Evolutionary conservation across 306 rosid genomes (phyloP).

Genomic region (Dryas octopetala): DNA sequence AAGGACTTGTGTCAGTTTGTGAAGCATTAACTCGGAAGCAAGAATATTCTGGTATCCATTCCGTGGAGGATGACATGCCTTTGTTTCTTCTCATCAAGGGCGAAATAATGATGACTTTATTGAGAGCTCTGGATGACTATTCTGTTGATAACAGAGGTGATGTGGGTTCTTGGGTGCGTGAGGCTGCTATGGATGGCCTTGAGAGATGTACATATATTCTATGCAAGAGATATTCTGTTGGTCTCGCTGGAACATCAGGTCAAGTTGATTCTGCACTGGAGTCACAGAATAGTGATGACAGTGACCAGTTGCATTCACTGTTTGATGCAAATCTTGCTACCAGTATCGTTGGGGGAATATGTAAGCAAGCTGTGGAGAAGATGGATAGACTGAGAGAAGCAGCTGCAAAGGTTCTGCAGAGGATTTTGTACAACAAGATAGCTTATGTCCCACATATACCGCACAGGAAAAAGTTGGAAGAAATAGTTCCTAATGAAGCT

Average conservation of each 20-base stretch:
- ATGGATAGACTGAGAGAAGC: conserved; percentile 94
- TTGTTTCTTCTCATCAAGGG: conserved; percentile 63
- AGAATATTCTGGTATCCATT: conserved; percentile 37
- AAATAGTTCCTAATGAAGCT: conserved; percentile 60
- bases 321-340: conserved; percentile 75
- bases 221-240: conserved; percentile 55
- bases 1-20: conserved; percentile 83
- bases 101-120: conserved; percentile 63
- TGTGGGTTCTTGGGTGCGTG: conserved; percentile 99
- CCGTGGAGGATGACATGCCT: conserved; percentile 44
- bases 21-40: conserved; percentile 58
- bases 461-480: conserved; percentile 68
- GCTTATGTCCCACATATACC: conserved; percentile 73
- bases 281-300: conserved; percentile 40
- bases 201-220: conserved; percentile 80
- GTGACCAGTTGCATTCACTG: conserved; percentile 34
- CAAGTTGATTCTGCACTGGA: conserved; percentile 34
- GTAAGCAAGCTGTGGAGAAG: conserved; percentile 94
- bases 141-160: conserved; percentile 98
- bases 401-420: conserved; percentile 74
- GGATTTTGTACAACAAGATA: conserved; percentile 68
- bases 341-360: conserved; percentile 63
- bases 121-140: conserved; percentile 87
- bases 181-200: conserved; percentile 88
- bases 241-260: conserved; percentile 38